Percentiles rank a stretch among this genome's conserved stretches.
Evolutionary conservation across 164 flowering plant genomes (phyloP).

Genomic region (Annona cherimola): DNA sequence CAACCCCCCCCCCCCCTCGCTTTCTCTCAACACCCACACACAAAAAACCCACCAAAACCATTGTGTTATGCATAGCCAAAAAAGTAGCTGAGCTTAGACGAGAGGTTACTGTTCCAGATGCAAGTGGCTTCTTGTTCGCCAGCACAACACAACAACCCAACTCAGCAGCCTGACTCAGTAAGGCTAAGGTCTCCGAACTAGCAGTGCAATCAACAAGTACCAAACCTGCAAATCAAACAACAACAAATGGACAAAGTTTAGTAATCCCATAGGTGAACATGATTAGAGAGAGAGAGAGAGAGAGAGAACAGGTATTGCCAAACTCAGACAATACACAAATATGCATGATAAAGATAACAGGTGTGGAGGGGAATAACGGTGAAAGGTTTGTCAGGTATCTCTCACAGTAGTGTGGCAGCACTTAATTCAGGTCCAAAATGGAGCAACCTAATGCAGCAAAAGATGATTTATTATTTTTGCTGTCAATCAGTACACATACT

Average conservation of each 20-base stretch:
- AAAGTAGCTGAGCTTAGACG: not conserved
- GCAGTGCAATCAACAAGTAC: conserved; percentile 87
- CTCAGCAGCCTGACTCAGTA: conserved; percentile 45
- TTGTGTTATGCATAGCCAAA: not conserved
- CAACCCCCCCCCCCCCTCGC: no score
- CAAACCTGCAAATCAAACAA: conserved; percentile 42
- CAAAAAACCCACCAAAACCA: not conserved
- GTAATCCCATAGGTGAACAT: not conserved
- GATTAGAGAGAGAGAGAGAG: no score
- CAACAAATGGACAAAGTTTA: not conserved
- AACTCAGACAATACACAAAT: no score
- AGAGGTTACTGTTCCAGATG: conserved; percentile 56
- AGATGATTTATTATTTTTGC: no score
- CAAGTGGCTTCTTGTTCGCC: conserved; percentile 90
- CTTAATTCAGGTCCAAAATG: no score
- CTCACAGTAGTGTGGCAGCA: no score
- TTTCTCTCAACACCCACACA: not conserved
- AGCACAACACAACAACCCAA: conserved; percentile 73
- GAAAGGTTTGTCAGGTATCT: no score
- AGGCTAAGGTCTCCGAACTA: conserved; percentile 59
- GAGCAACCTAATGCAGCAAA: no score
- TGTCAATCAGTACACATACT: no score
- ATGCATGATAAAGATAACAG: no score
- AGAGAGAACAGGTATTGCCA: no score
- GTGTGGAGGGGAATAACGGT: no score